These are phyloP conservation scores for Typha latifolia DNA, from an alignment of 176 grass and related monocot genomes.

Conservation along the genomic window DNA sequence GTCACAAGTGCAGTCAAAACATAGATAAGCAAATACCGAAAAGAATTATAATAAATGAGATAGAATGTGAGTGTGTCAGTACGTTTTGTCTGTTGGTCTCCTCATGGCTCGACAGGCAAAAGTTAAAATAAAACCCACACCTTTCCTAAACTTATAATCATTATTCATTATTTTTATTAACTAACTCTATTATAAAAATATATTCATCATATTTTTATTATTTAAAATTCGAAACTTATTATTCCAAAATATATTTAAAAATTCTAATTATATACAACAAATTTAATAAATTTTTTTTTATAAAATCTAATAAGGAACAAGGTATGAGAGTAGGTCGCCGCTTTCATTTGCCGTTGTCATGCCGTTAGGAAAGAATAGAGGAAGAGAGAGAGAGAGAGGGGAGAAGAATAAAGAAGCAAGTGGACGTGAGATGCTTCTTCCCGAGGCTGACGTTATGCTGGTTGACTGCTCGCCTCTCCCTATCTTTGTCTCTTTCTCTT, in stretches of 20 bases:
- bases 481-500: slow-evolving; percentile 8
- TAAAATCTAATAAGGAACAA: neutral
- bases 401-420: neutral
- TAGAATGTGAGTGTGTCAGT: slow-evolving; percentile 10
- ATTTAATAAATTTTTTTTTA: too few relatives aligned
- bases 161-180: too few relatives aligned
- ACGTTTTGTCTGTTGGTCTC: slow-evolving; percentile 14
- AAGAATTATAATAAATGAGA: too few relatives aligned
- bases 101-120: slow-evolving; percentile 9
- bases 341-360: neutral
- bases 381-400: too few relatives aligned
- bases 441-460: slow-evolving; percentile 34
- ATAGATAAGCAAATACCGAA: too few relatives aligned
- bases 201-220: too few relatives aligned
- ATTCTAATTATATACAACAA: too few relatives aligned
- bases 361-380: neutral
- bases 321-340: neutral
- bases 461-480: slow-evolving; percentile 2
- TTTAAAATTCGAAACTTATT: too few relatives aligned
- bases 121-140: slow-evolving; percentile 8
- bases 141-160: slow-evolving; percentile 7
- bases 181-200: too few relatives aligned
- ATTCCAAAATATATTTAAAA: too few relatives aligned
- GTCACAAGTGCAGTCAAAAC: too few relatives aligned
- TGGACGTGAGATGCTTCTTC: slow-evolving; percentile 17